These are phyloP conservation scores for Hypoxylon sp. DNA, from an alignment of 2,329 filamentous ascomycete species.

Conservation along the genomic window DNA sequence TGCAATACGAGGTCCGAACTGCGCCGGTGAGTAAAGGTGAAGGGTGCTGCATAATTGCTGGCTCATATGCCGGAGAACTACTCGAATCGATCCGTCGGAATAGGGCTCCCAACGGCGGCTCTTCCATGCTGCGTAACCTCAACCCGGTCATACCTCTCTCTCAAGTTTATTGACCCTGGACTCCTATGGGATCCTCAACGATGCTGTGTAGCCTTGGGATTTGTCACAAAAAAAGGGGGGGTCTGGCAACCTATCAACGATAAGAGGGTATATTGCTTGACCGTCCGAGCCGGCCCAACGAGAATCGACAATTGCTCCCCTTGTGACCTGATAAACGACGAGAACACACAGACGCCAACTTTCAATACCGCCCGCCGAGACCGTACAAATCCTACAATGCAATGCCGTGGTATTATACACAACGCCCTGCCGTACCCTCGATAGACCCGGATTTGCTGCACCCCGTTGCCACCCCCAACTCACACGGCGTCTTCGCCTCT, in stretches of 20 bases:
- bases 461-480: constrained; percentile 23
- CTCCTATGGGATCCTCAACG: constrained; percentile 19
- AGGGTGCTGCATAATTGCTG: constrained; percentile 4
- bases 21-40: constrained; percentile 39
- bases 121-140: constrained; percentile 43
- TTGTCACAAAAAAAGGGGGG: constrained; percentile 23
- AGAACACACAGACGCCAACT: constrained; percentile 33
- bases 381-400: constrained; percentile 41
- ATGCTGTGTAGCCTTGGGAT: constrained; percentile 29
- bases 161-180: constrained; percentile 17
- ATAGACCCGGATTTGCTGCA: constrained; percentile 35
- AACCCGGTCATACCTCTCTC: constrained; percentile 37
- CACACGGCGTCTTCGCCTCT: constrained; percentile 32
- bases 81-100: constrained; percentile 36
- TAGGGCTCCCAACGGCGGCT: constrained; percentile 39
- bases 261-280: constrained; percentile 44
- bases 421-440: constrained; percentile 34
- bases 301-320: constrained; percentile 33
- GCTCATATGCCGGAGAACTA: constrained; percentile 29
- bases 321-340: constrained; percentile 35
- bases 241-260: constrained; percentile 33
- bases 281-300: constrained; percentile 35
- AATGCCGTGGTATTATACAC: constrained; percentile 45
- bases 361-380: constrained; percentile 24
- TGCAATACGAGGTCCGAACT: constrained; percentile 32